phyloP scores from a whole-genome alignment of 768 basidiomycete genomes.

The Boletus reticuloceps region DNA sequence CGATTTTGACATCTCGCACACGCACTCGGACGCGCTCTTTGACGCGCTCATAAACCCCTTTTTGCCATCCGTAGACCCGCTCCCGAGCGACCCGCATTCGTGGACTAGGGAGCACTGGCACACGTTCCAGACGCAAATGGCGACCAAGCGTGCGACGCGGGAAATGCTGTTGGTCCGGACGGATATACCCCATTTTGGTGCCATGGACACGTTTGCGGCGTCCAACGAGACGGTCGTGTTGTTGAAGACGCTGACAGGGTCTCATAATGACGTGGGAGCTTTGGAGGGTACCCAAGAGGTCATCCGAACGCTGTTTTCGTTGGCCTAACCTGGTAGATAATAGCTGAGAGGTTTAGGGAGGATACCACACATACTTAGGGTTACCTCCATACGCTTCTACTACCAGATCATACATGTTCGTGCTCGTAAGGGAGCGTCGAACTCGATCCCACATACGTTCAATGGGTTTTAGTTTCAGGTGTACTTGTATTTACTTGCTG shows the following conservation, averaged over 20 bases:
- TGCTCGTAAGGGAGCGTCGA: too few species aligned
- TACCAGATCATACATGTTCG: too few species aligned
- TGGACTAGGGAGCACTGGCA: constrained; percentile 45
- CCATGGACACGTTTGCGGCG: constrained; percentile 50
- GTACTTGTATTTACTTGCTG: too few species aligned
- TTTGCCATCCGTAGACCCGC: constrained; percentile 48
- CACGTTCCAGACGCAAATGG: constrained; percentile 37
- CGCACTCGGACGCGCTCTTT: constrained; percentile 69
- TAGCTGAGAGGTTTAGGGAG: neutral
- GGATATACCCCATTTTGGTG: constrained; percentile 47
- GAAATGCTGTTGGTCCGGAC: constrained; percentile 44
- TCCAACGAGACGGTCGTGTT: constrained; percentile 50
- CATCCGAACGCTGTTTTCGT: constrained; percentile 33
- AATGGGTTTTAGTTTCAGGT: too few species aligned
- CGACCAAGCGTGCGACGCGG: constrained; percentile 40
- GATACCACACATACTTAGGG: neutral
- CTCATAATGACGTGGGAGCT: constrained; percentile 55
- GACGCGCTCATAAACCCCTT: constrained; percentile 61
- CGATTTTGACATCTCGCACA: constrained; percentile 70
- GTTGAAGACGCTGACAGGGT: constrained; percentile 55
- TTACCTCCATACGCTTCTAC: too few species aligned
- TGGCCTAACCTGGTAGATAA: constrained; percentile 6
- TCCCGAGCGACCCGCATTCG: constrained; percentile 29
- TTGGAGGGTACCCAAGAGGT: constrained; percentile 71
- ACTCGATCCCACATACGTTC: too few species aligned